Percentiles rank a stretch among this genome's conserved stretches.
Conservation (phyloP, 2,329 filamentous ascomycete species). For the Colletotrichum limetticola region DNA sequence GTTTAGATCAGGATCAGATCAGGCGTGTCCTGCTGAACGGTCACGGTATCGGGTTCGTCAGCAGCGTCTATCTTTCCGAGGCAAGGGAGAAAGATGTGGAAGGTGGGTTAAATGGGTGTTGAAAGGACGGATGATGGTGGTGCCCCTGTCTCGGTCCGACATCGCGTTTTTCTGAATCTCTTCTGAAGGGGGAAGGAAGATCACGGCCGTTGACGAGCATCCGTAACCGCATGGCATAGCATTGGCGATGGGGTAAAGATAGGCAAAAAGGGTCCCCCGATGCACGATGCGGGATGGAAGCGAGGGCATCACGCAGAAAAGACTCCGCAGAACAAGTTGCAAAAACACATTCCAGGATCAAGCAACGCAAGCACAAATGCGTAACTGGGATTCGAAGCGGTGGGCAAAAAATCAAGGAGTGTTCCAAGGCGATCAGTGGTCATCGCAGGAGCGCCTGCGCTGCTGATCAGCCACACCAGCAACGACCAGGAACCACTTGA, state of each 20-base stretch:
- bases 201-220: neutral
- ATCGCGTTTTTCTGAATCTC: neutral
- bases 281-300: neutral
- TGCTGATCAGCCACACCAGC: constrained; percentile 22
- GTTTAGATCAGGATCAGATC: neutral
- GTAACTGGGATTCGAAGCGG: neutral
- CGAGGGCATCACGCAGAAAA: neutral
- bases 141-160: constrained; percentile 18
- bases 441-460: constrained; percentile 4
- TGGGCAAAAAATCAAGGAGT: constrained; percentile 2
- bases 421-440: constrained; percentile 12
- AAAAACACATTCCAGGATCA: neutral
- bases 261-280: neutral
- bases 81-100: neutral
- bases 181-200: neutral
- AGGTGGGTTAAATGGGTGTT: neutral
- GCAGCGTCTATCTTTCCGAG: neutral
- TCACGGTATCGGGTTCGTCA: neutral
- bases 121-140: neutral
- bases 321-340: neutral
- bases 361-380: neutral
- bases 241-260: neutral
- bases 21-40: neutral
- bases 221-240: neutral
- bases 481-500: neutral